phyloP scores from a whole-genome alignment of 2,329 filamentous ascomycete genomes.

The Amphichorda felina region DNA sequence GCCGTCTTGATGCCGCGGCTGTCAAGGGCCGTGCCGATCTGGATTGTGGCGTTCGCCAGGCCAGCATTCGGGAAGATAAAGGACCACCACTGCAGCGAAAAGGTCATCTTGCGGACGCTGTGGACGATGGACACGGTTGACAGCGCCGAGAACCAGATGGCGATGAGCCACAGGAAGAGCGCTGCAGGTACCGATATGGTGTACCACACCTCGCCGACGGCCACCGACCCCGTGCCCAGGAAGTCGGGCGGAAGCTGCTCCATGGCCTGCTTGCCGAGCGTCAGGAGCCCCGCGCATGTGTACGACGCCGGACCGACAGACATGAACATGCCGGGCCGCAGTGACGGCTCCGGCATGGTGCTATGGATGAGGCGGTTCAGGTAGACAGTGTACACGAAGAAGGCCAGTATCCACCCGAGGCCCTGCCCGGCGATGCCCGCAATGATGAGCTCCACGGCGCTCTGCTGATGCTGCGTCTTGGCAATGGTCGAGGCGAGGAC shows the following conservation, averaged over 20 bases:
- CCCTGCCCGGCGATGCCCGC: slow-evolving; percentile 39
- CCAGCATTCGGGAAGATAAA: slow-evolving; percentile 39
- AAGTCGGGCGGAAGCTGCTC: slow-evolving; percentile 8
- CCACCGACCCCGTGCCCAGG: slow-evolving; percentile 10
- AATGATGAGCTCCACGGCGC: slow-evolving; percentile 36
- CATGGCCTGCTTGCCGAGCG: slow-evolving; percentile 14
- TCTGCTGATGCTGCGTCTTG: slow-evolving; percentile 26
- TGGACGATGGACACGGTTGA: slow-evolving; percentile 22
- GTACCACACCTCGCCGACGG: slow-evolving; percentile 22
- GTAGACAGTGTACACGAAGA: slow-evolving; percentile 26
- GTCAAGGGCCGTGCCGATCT: slow-evolving; percentile 32
- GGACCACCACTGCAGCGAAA: slow-evolving; percentile 40
- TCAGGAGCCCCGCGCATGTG: slow-evolving; percentile 27
- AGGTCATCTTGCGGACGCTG: slow-evolving; percentile 26
- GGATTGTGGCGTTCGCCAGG: slow-evolving; percentile 40
- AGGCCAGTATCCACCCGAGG: slow-evolving; percentile 36
- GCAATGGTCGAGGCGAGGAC: slow-evolving; percentile 37
- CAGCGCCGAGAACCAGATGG: slow-evolving; percentile 40
- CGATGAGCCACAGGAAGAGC: slow-evolving; percentile 39
- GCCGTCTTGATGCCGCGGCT: slow-evolving; percentile 34
- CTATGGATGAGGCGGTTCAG: slow-evolving; percentile 37
- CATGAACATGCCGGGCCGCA: slow-evolving; percentile 42
- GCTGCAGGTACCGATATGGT: slow-evolving; percentile 31
- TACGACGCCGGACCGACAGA: slow-evolving; percentile 40
- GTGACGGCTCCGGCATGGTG: slow-evolving; percentile 31